Base-by-base conservation (phyloP, 176 grass and related monocot species). In the Oropetium thomaeum region DNA sequence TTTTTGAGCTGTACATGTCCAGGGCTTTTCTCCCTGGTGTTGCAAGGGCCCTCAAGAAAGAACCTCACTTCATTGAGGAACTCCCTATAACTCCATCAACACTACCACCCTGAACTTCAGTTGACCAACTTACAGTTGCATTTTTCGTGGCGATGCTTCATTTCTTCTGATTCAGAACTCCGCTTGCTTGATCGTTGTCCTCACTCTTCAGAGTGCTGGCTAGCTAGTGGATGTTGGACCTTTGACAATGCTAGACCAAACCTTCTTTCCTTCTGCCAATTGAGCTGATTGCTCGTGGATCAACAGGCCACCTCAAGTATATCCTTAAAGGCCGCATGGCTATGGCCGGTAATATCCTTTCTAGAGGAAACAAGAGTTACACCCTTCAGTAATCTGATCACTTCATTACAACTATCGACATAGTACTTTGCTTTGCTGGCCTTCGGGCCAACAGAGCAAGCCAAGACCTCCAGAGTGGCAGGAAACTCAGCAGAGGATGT, bases 401-500 rank as follows among this genome's bases (percentile, higher is more conserved):
- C 92, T 82, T 92, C 89, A 35, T 78, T 80, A 52, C 65, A 82
- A 39, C 84, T 77, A 13, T 96, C 92, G 1, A 92, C 81, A 29
- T 92, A 96, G 77, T 92, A 92, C 65, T 92, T 96, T 8, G 92
- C 92, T 63, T 92, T 96, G 83, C 89, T 96, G 1, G 92, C 88
- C 67, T 96, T 92, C 8, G 81, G 89, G 22, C 92, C 92, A 42
- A 96, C 92, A 0, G 92, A 83, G 62, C 92, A 96, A 45, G 89
- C 89, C 29, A 96, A 96, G 17, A 92, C 73, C 68, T 96, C 83
- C 1, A 86, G 77, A 42, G 57, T 67, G 1, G n/a, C 58, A 2
- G 86, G 69, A 61, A 85, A 77, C 27, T 59, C 42, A 29, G 17
- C 48, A 59, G 66, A 60, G 15, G 88, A 82, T 4, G 72, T 28